phyloP scores from a whole-genome alignment of 1,284 basidiomycete genomes.

The Irpex sp. region DNA sequence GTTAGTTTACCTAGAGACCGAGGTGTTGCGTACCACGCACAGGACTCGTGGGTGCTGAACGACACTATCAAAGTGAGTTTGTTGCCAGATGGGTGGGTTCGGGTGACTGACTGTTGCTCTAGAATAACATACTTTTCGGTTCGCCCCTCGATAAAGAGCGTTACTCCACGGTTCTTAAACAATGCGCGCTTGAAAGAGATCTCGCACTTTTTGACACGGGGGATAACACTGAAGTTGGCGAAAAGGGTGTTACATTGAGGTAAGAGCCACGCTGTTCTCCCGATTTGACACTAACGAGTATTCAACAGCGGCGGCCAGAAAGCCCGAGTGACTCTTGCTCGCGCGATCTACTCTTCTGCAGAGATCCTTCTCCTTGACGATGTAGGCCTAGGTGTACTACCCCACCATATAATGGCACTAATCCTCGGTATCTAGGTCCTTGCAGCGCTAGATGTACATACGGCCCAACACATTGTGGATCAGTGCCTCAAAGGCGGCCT shows the following conservation, averaged over 20 bases:
- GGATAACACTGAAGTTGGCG: slow-evolving; percentile 70
- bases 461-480: slow-evolving; percentile 73
- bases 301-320: slow-evolving; percentile 65
- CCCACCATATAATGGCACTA: not conserved
- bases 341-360: slow-evolving; percentile 60
- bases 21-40: slow-evolving; percentile 71
- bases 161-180: slow-evolving; percentile 49
- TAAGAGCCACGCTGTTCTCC: slow-evolving; percentile 12
- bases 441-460: slow-evolving; percentile 60
- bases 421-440: slow-evolving; percentile 29
- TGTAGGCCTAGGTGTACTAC: slow-evolving; percentile 24
- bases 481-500: slow-evolving; percentile 72
- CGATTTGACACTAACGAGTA: not conserved
- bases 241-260: slow-evolving; percentile 57
- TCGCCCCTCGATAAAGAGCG: slow-evolving; percentile 38
- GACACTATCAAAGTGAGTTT: slow-evolving; percentile 36
- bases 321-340: slow-evolving; percentile 66
- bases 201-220: slow-evolving; percentile 67
- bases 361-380: slow-evolving; percentile 60
- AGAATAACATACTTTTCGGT: slow-evolving; percentile 45
- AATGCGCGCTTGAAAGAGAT: slow-evolving; percentile 64
- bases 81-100: not conserved
- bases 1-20: slow-evolving; percentile 61
- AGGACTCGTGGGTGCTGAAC: slow-evolving; percentile 72
- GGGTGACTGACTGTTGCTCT: not conserved